A percentile compares a stretch with the other conserved stretches of the same genome.
These are phyloP conservation scores for Arctostaphylos glauca DNA, from an alignment of 148 eudicot species.

Conservation along the genomic window DNA sequence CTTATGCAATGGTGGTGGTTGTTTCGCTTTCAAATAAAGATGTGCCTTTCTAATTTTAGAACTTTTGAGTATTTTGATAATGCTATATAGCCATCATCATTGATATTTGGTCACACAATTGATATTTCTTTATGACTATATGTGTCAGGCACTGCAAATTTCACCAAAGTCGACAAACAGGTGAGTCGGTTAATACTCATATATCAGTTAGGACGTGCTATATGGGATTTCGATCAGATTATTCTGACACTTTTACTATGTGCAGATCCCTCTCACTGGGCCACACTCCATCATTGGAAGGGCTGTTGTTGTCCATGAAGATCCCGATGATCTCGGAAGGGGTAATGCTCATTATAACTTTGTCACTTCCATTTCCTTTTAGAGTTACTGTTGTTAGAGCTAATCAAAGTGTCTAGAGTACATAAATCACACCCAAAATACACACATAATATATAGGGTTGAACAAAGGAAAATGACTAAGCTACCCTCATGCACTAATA, in stretches of 20 bases:
- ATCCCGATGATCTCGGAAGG: slow-evolving; percentile 96
- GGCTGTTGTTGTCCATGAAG: slow-evolving; percentile 98
- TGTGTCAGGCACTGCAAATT: slow-evolving; percentile 64
- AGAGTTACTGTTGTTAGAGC: neutral
- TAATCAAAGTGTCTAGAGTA: no score
- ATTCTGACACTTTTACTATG: neutral
- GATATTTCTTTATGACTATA: slow-evolving; percentile 13
- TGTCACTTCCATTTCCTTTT: neutral
- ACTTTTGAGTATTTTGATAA: neutral
- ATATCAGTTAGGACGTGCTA: neutral
- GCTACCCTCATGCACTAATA: no score
- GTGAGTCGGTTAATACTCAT: slow-evolving; percentile 24
- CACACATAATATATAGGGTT: no score
- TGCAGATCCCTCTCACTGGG: slow-evolving; percentile 85
- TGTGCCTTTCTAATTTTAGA: neutral
- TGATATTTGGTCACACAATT: neutral
- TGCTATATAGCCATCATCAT: neutral
- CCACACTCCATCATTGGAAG: slow-evolving; percentile 83
- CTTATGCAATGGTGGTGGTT: neutral
- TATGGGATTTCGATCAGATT: neutral
- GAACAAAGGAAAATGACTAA: no score
- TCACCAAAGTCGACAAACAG: slow-evolving; percentile 79
- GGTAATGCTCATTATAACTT: slow-evolving; percentile 37
- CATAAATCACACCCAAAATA: no score
- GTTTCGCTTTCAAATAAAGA: neutral